Base-by-base conservation (phyloP, 768 basidiomycete genomes). In the Lactifluus subvellereus region DNA sequence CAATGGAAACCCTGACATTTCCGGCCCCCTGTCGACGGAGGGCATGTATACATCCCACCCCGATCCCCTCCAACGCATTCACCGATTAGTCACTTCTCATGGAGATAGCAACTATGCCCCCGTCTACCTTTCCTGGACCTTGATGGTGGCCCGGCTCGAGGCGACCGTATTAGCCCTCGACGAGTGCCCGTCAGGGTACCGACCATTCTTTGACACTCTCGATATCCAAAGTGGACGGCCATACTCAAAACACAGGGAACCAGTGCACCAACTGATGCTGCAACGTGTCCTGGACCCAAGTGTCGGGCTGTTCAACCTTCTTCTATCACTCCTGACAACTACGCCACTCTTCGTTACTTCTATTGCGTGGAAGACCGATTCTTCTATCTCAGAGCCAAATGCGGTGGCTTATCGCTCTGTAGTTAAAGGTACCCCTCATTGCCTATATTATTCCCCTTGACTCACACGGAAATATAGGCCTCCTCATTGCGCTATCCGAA, bases 81-180 rank as follows among this genome's bases (percentile, higher is more conserved):
- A 94, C 70, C 78, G 84, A 42, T 74, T 90, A 27, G 82, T 92
- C 40, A 79, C 78, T 4, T 77, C 82, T 1, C 79, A 88, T 55
- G 72, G 79, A 1, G 78, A 83, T 57, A 82, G 83, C 67, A 86
- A 89, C 66, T 85, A 85, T 69, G 79, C 83, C 0, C 85, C 86
- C 66, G 80, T 87, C 4, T 88, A 89, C 68, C 77, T 94, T 6
- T 86, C 86, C 0, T 98, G 95, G 95, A 80, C 93, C 0, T 91
- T 86, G 69, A 82, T 94, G 1, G 80, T 96, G 4, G 86, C 86
- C 11, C 80, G 85, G 37, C 71, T 90, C n/a, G 71, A 77, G 20
- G 70, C 76, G 13, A 77, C 79, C 56, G 82, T 79, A 1, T 59
- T 68, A n/a, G 73, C 80, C 53, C 67, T 78, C 69, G 77, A 80